These are phyloP conservation scores for Coprinopsis sp. DNA, from an alignment of 768 basidiomycete genomes.

Conservation along the genomic window DNA sequence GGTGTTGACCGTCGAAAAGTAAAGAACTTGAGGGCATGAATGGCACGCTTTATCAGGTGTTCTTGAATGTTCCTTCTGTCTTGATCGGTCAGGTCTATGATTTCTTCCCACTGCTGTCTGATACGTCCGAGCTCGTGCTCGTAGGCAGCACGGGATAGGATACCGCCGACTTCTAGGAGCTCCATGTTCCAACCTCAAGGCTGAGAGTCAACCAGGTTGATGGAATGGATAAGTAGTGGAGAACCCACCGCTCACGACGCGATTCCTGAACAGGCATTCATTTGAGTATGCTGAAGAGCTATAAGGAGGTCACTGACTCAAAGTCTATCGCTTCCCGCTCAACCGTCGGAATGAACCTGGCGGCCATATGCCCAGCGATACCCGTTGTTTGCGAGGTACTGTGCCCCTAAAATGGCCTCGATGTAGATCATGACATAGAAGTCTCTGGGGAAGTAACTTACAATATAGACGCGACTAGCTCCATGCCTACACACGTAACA, in stretches of 20 bases:
- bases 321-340: slow-evolving; percentile 92
- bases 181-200: slow-evolving; percentile 86
- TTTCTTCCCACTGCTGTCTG: slow-evolving; percentile 51
- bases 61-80: slow-evolving; percentile 32
- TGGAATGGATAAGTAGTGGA: too few species aligned
- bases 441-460: slow-evolving; percentile 25
- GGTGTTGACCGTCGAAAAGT: slow-evolving; percentile 87
- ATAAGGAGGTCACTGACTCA: slow-evolving; percentile 45
- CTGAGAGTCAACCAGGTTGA: too few species aligned
- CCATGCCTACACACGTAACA: too few species aligned
- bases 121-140: slow-evolving; percentile 72
- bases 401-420: slow-evolving; percentile 65
- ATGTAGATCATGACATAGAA: neutral
- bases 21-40: slow-evolving; percentile 87
- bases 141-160: slow-evolving; percentile 77
- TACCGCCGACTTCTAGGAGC: slow-evolving; percentile 78
- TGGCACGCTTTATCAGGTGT: slow-evolving; percentile 53
- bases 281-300: slow-evolving; percentile 42
- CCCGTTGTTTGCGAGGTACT: slow-evolving; percentile 92
- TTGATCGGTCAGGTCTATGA: slow-evolving; percentile 12
- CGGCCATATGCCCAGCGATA: slow-evolving; percentile 56
- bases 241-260: slow-evolving; percentile 6
- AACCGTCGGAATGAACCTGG: slow-evolving; percentile 92
- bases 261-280: neutral
- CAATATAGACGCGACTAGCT: slow-evolving; percentile 79